Conservation (phyloP, 371 early-diverging fungal species). For the Mortierella sp. region DNA sequence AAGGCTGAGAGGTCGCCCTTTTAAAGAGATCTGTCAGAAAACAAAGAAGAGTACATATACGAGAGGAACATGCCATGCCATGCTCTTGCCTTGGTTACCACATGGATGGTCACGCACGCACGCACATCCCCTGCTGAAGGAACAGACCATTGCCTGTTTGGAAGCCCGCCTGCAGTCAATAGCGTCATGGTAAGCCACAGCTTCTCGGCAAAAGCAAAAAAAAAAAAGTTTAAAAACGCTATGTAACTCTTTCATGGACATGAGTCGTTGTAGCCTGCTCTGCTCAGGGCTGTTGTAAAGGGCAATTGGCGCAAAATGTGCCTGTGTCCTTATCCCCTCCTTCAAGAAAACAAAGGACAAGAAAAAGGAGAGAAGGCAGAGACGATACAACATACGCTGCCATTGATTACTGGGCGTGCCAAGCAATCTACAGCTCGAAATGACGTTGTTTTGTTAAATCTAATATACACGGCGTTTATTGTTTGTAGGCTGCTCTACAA, state of each 20-base stretch:
- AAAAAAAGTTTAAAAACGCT: neutral
- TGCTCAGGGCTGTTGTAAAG: neutral
- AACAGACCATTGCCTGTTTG: neutral
- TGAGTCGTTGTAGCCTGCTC: neutral
- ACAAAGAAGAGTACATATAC: too few relatives aligned
- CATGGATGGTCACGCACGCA: neutral
- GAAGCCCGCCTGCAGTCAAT: slow-evolving; percentile 3
- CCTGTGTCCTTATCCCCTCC: neutral
- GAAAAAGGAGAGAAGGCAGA: too few relatives aligned
- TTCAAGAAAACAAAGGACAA: neutral
- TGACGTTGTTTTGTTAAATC: neutral
- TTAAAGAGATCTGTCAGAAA: neutral
- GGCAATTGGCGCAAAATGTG: neutral
- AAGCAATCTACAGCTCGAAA: neutral
- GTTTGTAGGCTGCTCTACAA: neutral
- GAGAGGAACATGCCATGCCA: neutral
- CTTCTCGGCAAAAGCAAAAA: neutral
- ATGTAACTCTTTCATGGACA: neutral
- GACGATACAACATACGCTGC: too few relatives aligned
- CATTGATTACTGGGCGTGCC: neutral
- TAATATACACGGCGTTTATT: neutral
- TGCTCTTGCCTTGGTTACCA: neutral
- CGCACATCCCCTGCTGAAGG: neutral
- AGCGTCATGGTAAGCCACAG: neutral
- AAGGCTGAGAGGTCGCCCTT: neutral